These are phyloP conservation scores for Populus euphratica DNA, from an alignment of 345 rosid genomes.

Conservation along the genomic window DNA sequence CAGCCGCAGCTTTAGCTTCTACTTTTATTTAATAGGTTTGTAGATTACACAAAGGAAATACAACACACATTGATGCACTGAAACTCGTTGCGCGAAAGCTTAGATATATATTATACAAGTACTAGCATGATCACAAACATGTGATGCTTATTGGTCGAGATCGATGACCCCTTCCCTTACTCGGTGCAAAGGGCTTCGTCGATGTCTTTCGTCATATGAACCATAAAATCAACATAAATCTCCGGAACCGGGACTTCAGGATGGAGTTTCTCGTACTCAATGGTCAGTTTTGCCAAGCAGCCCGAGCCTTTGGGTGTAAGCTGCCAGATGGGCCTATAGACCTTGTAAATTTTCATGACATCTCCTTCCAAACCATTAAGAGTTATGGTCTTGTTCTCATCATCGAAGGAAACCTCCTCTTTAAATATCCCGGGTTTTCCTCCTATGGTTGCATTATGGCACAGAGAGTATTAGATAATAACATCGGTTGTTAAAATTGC, in stretches of 20 bases:
- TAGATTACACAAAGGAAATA: no score
- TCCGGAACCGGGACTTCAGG: conserved; percentile 20
- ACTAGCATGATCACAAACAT: no score
- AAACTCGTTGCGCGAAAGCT: no score
- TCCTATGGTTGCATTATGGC: conserved; percentile 4
- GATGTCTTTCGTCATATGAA: conserved; percentile 6
- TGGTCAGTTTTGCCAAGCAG: not conserved
- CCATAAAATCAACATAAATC: conserved; percentile 15
- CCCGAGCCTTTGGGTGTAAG: conserved; percentile 15
- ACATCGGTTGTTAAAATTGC: no score
- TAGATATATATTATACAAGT: no score
- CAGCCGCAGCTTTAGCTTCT: no score
- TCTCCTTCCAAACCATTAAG: conserved; percentile 33
- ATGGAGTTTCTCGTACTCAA: conserved; percentile 33
- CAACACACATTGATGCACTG: no score
- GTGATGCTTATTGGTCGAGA: no score
- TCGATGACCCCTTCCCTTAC: not conserved
- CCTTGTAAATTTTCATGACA: conserved; percentile 27
- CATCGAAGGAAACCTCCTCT: conserved; percentile 25
- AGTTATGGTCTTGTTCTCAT: conserved; percentile 13
- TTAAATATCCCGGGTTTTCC: conserved; percentile 30
- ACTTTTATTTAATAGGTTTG: no score
- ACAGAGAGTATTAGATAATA: no score
- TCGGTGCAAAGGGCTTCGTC: conserved; percentile 11
- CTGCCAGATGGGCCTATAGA: conserved; percentile 4